Conservation (phyloP, 2,329 filamentous ascomycete genomes). For the Proliferodiscus dingleyae region DNA sequence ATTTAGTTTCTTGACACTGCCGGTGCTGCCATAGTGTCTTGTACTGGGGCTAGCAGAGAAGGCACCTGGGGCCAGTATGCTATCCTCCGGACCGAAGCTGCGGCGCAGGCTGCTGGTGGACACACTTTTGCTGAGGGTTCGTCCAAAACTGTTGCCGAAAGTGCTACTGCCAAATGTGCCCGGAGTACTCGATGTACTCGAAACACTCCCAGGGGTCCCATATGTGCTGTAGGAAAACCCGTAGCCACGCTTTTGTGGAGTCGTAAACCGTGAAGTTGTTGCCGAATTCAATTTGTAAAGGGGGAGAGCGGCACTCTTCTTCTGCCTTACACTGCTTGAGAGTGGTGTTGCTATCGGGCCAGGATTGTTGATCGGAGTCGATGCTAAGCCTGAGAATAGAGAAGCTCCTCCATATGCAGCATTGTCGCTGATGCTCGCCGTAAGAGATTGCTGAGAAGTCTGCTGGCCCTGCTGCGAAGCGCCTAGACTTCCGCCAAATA, state of each 20-base stretch:
- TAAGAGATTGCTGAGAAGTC: slow-evolving; percentile 57
- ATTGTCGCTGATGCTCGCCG: slow-evolving; percentile 74
- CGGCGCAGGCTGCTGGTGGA: slow-evolving; percentile 82
- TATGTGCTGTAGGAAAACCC: slow-evolving; percentile 93
- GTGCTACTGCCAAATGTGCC: slow-evolving; percentile 63
- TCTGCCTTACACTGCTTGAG: slow-evolving; percentile 65
- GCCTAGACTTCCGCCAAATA: slow-evolving; percentile 60
- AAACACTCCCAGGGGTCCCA: slow-evolving; percentile 69
- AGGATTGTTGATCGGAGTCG: slow-evolving; percentile 61
- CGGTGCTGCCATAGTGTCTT: slow-evolving; percentile 61
- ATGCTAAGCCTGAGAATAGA: slow-evolving; percentile 71
- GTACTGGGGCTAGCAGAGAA: slow-evolving; percentile 66
- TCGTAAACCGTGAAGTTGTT: slow-evolving; percentile 73
- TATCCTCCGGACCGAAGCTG: slow-evolving; percentile 77
- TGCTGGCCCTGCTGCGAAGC: slow-evolving; percentile 50
- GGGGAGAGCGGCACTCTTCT: slow-evolving; percentile 74
- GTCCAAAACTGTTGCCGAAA: slow-evolving; percentile 51
- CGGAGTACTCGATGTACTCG: slow-evolving; percentile 64
- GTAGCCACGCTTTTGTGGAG: slow-evolving; percentile 80
- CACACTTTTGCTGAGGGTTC: slow-evolving; percentile 78
- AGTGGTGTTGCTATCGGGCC: slow-evolving; percentile 91
- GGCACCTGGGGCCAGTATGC: slow-evolving; percentile 78
- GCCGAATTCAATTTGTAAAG: slow-evolving; percentile 83
- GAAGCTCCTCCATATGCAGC: slow-evolving; percentile 87
- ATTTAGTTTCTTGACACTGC: slow-evolving; percentile 81